These are phyloP conservation scores for Yarrowia hollandica DNA, from an alignment of 805 yeast genomes.

Conservation along the genomic window DNA sequence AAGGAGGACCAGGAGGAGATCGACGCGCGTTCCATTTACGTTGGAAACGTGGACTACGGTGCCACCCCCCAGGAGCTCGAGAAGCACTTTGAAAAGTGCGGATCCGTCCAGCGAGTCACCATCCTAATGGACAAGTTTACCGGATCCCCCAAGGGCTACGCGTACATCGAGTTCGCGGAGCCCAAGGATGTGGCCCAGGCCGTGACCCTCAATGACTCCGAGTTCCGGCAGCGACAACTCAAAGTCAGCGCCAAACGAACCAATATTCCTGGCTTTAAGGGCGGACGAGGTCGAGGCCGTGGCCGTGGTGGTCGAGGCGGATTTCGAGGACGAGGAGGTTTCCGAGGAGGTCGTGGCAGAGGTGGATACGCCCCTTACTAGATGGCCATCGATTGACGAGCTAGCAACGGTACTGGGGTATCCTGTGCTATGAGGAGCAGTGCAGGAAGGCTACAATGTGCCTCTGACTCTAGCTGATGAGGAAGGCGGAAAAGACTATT, in stretches of 20 bases:
- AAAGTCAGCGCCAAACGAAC: slow-evolving; percentile 79
- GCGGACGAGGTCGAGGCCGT: slow-evolving; percentile 55
- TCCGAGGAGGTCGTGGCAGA: slow-evolving; percentile 47
- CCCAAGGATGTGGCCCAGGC: slow-evolving; percentile 65
- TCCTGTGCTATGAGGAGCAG: too few species aligned
- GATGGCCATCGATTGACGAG: too few species aligned
- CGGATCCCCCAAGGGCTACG: slow-evolving; percentile 84
- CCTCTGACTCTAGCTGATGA: too few species aligned
- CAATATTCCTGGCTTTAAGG: slow-evolving; percentile 70
- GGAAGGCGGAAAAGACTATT: slow-evolving; percentile 10
- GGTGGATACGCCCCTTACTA: slow-evolving; percentile 50
- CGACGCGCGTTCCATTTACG: slow-evolving; percentile 76
- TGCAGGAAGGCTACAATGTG: too few species aligned
- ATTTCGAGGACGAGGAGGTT: slow-evolving; percentile 45
- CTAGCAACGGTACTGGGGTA: too few species aligned
- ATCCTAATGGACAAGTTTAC: slow-evolving; percentile 70
- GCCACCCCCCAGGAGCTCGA: slow-evolving; percentile 79
- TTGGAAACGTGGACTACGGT: slow-evolving; percentile 81
- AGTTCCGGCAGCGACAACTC: slow-evolving; percentile 66
- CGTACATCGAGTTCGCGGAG: slow-evolving; percentile 80
- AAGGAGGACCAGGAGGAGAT: slow-evolving; percentile 59
- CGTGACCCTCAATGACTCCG: slow-evolving; percentile 60
- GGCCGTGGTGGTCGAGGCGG: slow-evolving; percentile 43
- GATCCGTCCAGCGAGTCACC: slow-evolving; percentile 76
- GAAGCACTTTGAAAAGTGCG: slow-evolving; percentile 66